These are phyloP conservation scores for Psilocybe cubensis DNA, from an alignment of 768 basidiomycete genomes.

Conservation along the genomic window DNA sequence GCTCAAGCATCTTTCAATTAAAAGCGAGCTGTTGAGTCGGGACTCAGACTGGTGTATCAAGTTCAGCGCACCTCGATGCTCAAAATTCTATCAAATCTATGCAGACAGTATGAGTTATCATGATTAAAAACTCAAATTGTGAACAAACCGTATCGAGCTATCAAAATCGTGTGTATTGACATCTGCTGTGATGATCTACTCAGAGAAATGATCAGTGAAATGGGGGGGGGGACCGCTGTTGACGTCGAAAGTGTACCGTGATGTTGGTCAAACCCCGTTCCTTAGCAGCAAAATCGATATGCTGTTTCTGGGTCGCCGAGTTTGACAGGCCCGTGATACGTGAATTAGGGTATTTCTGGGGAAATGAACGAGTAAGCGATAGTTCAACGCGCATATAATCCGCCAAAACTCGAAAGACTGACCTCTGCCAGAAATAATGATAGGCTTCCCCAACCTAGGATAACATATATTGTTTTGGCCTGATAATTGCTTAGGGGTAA, in stretches of 20 bases:
- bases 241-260: slow-evolving; percentile 34
- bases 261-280: slow-evolving; percentile 55
- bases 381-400: not conserved
- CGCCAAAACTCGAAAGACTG: not conserved
- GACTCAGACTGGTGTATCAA: not conserved
- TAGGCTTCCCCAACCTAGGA: slow-evolving; percentile 70
- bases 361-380: too few species aligned
- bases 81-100: slow-evolving; percentile 70
- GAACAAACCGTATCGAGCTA: slow-evolving; percentile 40
- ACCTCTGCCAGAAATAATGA: slow-evolving; percentile 68
- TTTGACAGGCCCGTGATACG: slow-evolving; percentile 68
- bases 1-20: slow-evolving; percentile 63
- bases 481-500: not conserved
- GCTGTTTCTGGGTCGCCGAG: slow-evolving; percentile 66
- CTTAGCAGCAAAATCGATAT: slow-evolving; percentile 58
- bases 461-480: not conserved
- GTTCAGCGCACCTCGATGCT: slow-evolving; percentile 61
- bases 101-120: not conserved
- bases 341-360: slow-evolving; percentile 68
- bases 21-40: not conserved
- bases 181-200: slow-evolving; percentile 69
- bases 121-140: not conserved
- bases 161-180: slow-evolving; percentile 67
- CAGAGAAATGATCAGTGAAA: not conserved
- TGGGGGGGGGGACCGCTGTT: not conserved